Evolutionary conservation across 2,329 filamentous ascomycete species (phyloP).

Genomic region (Aspergillus glaucus): DNA sequence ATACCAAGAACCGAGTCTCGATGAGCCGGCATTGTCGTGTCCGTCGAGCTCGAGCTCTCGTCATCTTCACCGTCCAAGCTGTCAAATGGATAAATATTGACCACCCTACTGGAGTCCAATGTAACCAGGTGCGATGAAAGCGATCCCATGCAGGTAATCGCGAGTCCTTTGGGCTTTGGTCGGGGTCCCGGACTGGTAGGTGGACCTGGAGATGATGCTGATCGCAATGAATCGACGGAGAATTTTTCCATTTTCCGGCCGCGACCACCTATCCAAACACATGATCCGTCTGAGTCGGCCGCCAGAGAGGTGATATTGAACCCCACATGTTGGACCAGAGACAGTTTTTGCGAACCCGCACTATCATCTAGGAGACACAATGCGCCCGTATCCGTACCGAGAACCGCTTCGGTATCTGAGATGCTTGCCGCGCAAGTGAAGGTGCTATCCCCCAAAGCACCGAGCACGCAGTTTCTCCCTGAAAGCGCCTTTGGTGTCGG

Average conservation of each 20-base stretch:
- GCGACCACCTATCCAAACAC: slow-evolving; percentile 63
- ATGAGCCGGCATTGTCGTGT: slow-evolving; percentile 48
- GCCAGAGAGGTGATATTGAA: slow-evolving; percentile 65
- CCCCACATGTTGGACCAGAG: slow-evolving; percentile 58
- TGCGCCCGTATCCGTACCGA: slow-evolving; percentile 82
- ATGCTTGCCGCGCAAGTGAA: slow-evolving; percentile 74
- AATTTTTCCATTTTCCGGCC: slow-evolving; percentile 51
- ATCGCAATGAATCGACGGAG: slow-evolving; percentile 34
- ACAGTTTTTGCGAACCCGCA: slow-evolving; percentile 63
- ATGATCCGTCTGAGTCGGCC: slow-evolving; percentile 49
- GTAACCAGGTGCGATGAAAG: slow-evolving; percentile 63
- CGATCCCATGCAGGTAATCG: slow-evolving; percentile 63
- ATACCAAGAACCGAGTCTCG: slow-evolving; percentile 63
- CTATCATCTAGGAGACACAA: slow-evolving; percentile 82
- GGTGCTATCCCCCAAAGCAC: slow-evolving; percentile 70
- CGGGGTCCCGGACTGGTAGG: slow-evolving; percentile 15
- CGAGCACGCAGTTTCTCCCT: slow-evolving; percentile 82
- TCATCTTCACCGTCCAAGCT: slow-evolving; percentile 23
- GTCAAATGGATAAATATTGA: slow-evolving; percentile 55
- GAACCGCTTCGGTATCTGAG: slow-evolving; percentile 65
- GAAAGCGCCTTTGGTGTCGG: slow-evolving; percentile 62
- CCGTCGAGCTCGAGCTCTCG: slow-evolving; percentile 17
- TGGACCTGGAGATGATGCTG: slow-evolving; percentile 19
- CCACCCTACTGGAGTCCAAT: slow-evolving; percentile 67
- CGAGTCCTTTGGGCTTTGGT: slow-evolving; percentile 25